Conservation (phyloP, 176 grass and related monocot species). For the Puya raimondii region DNA sequence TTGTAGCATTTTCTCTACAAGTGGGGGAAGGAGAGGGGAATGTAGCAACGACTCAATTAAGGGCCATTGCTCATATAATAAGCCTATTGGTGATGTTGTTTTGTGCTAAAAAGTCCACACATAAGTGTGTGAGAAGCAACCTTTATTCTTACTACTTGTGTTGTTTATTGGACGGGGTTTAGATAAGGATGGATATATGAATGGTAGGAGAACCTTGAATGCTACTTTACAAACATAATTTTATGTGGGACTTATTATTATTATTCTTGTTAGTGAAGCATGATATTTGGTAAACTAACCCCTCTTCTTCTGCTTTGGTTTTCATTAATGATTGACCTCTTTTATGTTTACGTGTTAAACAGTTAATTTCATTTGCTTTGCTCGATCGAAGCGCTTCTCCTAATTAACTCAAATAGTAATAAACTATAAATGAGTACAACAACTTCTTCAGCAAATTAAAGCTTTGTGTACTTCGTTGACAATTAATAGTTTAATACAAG, state of each 20-base stretch:
- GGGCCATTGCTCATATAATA: background rate
- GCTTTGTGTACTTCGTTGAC: too few species aligned
- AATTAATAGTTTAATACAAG: too few species aligned
- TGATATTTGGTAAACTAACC: background rate
- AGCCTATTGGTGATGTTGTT: background rate
- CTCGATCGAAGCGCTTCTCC: background rate
- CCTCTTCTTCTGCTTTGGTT: background rate
- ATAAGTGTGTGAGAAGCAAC: background rate
- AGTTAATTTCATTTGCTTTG: background rate
- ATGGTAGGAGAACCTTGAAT: background rate
- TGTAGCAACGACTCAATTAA: slow-evolving; percentile 7
- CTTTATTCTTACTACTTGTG: background rate
- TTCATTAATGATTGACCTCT: background rate
- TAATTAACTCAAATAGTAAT: background rate
- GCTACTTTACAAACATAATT: background rate
- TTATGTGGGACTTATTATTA: background rate
- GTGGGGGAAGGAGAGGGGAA: background rate
- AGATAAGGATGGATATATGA: background rate
- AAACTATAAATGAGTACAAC: background rate
- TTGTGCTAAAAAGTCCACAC: background rate
- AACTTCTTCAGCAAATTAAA: too few species aligned
- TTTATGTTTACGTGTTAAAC: background rate
- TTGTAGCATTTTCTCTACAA: slow-evolving; percentile 1
- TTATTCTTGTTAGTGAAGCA: background rate
- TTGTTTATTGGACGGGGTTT: background rate